These are phyloP conservation scores for Juglanconis sp. DNA, from an alignment of 2,329 filamentous ascomycete species.

Conservation along the genomic window DNA sequence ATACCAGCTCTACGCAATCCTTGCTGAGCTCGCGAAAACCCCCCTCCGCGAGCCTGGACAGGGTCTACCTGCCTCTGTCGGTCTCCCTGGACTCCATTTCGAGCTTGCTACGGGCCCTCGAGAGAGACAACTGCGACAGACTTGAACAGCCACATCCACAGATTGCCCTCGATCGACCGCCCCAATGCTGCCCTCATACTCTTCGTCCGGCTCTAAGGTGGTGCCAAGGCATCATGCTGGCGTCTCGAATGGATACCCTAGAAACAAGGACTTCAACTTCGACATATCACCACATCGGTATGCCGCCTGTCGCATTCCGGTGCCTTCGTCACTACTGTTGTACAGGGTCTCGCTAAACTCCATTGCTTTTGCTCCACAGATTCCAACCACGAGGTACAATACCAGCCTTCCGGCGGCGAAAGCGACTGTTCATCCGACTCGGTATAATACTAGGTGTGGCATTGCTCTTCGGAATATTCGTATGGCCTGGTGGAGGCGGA, in stretches of 20 bases:
- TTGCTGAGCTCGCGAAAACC: slow-evolving; percentile 2
- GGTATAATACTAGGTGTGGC: slow-evolving; percentile 56
- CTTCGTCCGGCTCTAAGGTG: slow-evolving; percentile 59
- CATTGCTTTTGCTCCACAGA: slow-evolving; percentile 42
- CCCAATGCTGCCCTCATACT: slow-evolving; percentile 59
- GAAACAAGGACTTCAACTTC: slow-evolving; percentile 63
- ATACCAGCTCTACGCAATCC: slow-evolving; percentile 5
- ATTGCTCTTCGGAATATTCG: slow-evolving; percentile 68
- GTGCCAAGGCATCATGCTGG: slow-evolving; percentile 78
- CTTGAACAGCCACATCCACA: background rate
- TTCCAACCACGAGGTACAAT: slow-evolving; percentile 82
- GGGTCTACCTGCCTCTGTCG: slow-evolving; percentile 16
- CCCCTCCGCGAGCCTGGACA: slow-evolving; percentile 12
- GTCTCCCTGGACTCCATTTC: slow-evolving; percentile 9
- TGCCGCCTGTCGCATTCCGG: slow-evolving; percentile 26
- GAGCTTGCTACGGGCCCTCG: slow-evolving; percentile 13
- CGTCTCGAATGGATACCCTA: slow-evolving; percentile 80
- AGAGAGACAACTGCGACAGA: slow-evolving; percentile 14
- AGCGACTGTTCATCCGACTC: slow-evolving; percentile 68
- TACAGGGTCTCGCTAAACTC: slow-evolving; percentile 18
- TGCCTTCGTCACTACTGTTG: background rate
- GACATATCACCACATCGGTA: slow-evolving; percentile 89
- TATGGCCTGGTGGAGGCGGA: slow-evolving; percentile 58
- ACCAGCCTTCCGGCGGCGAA: slow-evolving; percentile 67
- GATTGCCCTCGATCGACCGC: slow-evolving; percentile 9